Base-by-base conservation (phyloP, 495 filamentous ascomycete genomes). In the Xylaria longipes region DNA sequence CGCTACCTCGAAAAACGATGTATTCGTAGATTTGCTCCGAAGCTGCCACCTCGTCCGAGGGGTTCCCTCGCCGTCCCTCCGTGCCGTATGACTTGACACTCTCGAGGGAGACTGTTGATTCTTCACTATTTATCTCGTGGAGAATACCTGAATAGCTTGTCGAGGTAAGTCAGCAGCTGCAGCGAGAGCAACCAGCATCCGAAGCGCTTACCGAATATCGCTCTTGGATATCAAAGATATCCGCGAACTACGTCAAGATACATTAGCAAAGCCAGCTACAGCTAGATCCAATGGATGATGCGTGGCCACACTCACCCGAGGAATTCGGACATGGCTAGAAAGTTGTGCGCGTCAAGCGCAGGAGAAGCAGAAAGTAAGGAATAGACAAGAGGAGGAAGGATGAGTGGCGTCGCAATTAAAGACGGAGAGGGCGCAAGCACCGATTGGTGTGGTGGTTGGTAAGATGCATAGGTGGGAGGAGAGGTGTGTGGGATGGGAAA, bases 1-100 rank as follows among this genome's bases (percentile, higher is more conserved):
- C 96, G 80, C 94, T 97, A 65, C 97, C 96, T 58, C 95, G 93
- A 80, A 99, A 99, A 71, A 99, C 95, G 76, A 99, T 98, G 85
- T 99, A 98, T 79, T 98, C 97, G 84, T 98, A 99, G 75, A 98
- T 84, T 74, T 91, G 91, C 65, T 93, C 89, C 0, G 93, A 95
- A 8, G 92, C 87, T 29, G 92, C 82, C 50, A 97, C 90, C 82
- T 97, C 94, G 46, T 96, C 92, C 8, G 88, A 87, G 8, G 91
- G 92, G 68, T 90, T 90, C 75, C 85, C 87, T 77, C 89, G 91
- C 64, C 96, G 92, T 50, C 94, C 94, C 85, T 99, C 96, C 17
- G 95, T 97, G 71, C 96, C 96, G 79, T 89, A 96, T 1, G 95
- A 97, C 56, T 89, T 88, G 77, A 99, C 96, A 84, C 96, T 92